Evolutionary conservation across 441 rosid genomes (phyloP).

Genomic region (Erodium moschatum): DNA sequence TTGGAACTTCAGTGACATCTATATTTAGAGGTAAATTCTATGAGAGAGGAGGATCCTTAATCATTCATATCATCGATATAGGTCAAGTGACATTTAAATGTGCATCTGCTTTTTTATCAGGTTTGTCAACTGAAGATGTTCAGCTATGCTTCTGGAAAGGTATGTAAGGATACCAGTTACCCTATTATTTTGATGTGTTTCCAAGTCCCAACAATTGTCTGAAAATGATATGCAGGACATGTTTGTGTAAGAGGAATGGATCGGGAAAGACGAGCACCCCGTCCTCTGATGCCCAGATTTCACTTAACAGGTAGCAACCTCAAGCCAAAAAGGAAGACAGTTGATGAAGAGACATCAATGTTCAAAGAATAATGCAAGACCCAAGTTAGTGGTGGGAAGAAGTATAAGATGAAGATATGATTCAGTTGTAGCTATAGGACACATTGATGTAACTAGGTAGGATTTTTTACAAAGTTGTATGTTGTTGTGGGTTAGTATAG

Average conservation of each 20-base stretch:
- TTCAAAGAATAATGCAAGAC: constrained; percentile 16
- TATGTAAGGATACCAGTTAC: constrained; percentile 21
- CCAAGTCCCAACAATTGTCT: neutral
- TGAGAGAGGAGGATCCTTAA: neutral
- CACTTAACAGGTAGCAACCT: constrained; percentile 67
- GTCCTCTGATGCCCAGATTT: constrained; percentile 66
- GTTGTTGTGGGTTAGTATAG: no score
- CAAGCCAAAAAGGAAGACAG: constrained; percentile 30
- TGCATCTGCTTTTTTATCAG: constrained; percentile 30
- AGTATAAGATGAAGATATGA: constrained; percentile 13
- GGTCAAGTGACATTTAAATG: neutral
- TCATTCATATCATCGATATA: neutral
- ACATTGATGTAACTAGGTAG: constrained; percentile 21
- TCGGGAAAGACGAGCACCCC: constrained; percentile 58
- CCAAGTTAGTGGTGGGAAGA: constrained; percentile 15
- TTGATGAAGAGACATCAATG: constrained; percentile 17
- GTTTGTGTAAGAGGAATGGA: constrained; percentile 94
- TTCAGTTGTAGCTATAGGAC: constrained; percentile 17
- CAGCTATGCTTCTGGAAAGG: constrained; percentile 93
- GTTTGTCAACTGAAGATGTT: constrained; percentile 66
- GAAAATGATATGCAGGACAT: constrained; percentile 50
- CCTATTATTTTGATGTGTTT: neutral
- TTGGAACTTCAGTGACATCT: constrained; percentile 85
- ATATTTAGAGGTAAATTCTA: constrained; percentile 67
- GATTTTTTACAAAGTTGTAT: no score